Evolutionary conservation across 2,329 filamentous ascomycete genomes (phyloP), one percentile per base, ranked within the genome.

Genomic region (Rutstroemia sp.): DNA sequence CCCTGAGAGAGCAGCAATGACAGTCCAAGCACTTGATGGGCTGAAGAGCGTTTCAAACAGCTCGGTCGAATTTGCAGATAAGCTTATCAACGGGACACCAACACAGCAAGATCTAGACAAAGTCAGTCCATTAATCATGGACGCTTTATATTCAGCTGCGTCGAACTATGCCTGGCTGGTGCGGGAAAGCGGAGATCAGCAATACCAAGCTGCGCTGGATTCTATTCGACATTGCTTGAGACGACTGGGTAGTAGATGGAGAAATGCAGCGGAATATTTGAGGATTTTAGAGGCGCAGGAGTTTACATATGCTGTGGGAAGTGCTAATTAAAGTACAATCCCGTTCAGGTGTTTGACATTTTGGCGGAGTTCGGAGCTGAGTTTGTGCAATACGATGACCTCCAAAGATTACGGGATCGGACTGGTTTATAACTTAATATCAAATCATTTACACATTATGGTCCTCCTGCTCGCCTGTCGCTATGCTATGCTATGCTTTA

Each of bases 151-250:
- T 56, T 64, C 63, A n/a, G 70, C 68, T 10, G 65, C 70, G 40
- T 61, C 68, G n/a, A 70, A 69, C 30, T 68, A 69, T 44, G 70
- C 70, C 9, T 74, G 73, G 72, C 54, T 71, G 38, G 68, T 68
- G 57, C 65, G 70, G 50, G 72, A 74, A 62, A 68, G 63, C 48
- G 71, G 72, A 3, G 66, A 70, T 54, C 60, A 60, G 19, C 63
- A 60, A n/a, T 66, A 62, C 10, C 65, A 68, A 51, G 60, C 57
- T 14, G 67, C 65, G 1, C 48, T 73, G 39, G 68, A 69, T 7
- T 61, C 65, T 23, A 63, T 72, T 25, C 63, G 67, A 49, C 57
- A 65, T 52, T 64, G 63, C 34, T 57, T 74, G 42, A 60, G 62
- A 49, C 62, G 64, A 56, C 50, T 73, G 30, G 63, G 64, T 9